phyloP scores from a whole-genome alignment of 305 asterid species.

The Andrographis paniculata region DNA sequence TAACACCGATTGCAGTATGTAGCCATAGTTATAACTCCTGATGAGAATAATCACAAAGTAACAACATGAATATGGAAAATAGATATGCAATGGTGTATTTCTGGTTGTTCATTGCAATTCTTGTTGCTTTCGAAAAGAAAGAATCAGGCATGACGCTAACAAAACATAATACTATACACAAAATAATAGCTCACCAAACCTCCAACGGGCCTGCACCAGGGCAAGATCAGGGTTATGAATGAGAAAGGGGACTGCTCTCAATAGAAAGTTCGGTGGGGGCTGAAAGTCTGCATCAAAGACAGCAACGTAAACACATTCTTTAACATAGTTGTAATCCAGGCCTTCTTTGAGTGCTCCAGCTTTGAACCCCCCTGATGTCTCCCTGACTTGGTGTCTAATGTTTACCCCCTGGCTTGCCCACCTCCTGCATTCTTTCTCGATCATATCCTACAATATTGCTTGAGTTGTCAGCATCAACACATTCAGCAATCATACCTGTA shows the following conservation, averaged over 20 bases:
- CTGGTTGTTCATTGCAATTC: too few relatives aligned
- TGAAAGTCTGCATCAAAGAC: constrained; percentile 18
- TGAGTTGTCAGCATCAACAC: background rate
- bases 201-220: constrained; percentile 13
- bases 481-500: background rate
- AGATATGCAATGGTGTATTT: too few relatives aligned
- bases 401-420: constrained; percentile 10
- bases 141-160: too few relatives aligned
- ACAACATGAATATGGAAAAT: too few relatives aligned
- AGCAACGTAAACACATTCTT: constrained; percentile 13
- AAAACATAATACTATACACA: background rate
- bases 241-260: constrained; percentile 7
- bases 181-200: background rate
- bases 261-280: constrained; percentile 14
- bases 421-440: constrained; percentile 7
- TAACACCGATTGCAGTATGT: too few relatives aligned
- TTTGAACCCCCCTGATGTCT: constrained; percentile 1
- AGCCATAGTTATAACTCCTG: too few relatives aligned
- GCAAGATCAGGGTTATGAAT: constrained; percentile 9
- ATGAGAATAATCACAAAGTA: too few relatives aligned
- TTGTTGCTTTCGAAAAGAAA: too few relatives aligned
- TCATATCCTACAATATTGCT: constrained; percentile 1
- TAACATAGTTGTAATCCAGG: constrained; percentile 9
- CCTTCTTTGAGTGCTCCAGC: constrained; percentile 8
- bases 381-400: constrained; percentile 6